These are phyloP conservation scores for Irineochytrium annulatum DNA, from an alignment of 192 early-diverging fungal species.

Conservation along the genomic window DNA sequence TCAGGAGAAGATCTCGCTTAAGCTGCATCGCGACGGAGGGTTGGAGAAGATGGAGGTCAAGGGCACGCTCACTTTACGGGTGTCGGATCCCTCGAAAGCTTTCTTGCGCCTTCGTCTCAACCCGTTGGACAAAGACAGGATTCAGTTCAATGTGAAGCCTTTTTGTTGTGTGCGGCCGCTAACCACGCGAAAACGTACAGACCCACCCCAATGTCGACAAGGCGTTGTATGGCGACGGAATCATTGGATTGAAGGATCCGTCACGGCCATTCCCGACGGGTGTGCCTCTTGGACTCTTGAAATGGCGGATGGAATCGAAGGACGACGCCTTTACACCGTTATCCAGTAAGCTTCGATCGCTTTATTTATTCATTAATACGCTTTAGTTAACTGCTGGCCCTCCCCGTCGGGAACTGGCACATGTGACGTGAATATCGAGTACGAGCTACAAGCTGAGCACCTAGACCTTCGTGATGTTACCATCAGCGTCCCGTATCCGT, in stretches of 20 bases:
- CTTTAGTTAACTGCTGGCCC: slow-evolving; percentile 88
- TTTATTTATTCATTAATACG: neutral
- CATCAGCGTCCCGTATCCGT: slow-evolving; percentile 86
- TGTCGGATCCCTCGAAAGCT: slow-evolving; percentile 63
- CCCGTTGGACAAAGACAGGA: slow-evolving; percentile 53
- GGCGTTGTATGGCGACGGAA: slow-evolving; percentile 65
- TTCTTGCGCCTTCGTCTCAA: slow-evolving; percentile 63
- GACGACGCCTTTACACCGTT: slow-evolving; percentile 85
- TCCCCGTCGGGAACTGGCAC: slow-evolving; percentile 81
- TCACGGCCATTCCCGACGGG: slow-evolving; percentile 79
- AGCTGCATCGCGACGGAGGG: slow-evolving; percentile 86
- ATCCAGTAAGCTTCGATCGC: slow-evolving; percentile 50
- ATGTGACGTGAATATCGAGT: slow-evolving; percentile 95
- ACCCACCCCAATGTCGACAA: slow-evolving; percentile 99
- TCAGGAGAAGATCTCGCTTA: slow-evolving; percentile 81
- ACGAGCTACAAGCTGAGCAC: slow-evolving; percentile 73
- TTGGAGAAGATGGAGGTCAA: slow-evolving; percentile 91
- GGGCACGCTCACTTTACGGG: slow-evolving; percentile 79
- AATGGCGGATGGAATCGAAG: slow-evolving; percentile 80
- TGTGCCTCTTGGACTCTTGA: slow-evolving; percentile 79
- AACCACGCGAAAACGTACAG: too few relatives aligned
- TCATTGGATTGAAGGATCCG: slow-evolving; percentile 78
- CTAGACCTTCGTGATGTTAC: slow-evolving; percentile 82
- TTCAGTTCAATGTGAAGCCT: slow-evolving; percentile 76
- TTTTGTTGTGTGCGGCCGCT: neutral